Percentiles rank a stretch among this genome's conserved stretches.
Conservation (phyloP, 2,329 filamentous ascomycete species). For the Pezicula carpinea region DNA sequence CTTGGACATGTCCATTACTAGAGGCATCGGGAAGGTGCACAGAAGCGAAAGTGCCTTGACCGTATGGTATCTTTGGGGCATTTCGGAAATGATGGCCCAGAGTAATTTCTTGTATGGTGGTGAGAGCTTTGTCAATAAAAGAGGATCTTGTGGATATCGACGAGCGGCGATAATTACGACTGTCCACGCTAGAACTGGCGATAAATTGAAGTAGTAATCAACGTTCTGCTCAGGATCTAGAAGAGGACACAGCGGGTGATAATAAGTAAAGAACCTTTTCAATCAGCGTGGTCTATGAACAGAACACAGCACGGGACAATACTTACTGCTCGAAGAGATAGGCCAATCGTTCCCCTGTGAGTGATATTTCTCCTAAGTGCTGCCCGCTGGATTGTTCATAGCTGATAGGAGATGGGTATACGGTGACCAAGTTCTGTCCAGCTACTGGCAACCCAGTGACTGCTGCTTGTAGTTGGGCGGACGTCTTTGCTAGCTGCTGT, state of each 20-base stretch:
- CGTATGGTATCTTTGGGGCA: slow-evolving; percentile 15
- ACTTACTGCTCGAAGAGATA: slow-evolving; percentile 38
- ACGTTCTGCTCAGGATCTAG: slow-evolving; percentile 49
- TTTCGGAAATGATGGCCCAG: slow-evolving; percentile 15
- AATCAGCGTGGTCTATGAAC: slow-evolving; percentile 14
- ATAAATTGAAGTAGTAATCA: slow-evolving; percentile 52
- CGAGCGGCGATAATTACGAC: slow-evolving; percentile 59
- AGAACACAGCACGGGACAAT: slow-evolving; percentile 16
- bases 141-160: slow-evolving; percentile 49
- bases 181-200: slow-evolving; percentile 62
- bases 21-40: slow-evolving; percentile 27
- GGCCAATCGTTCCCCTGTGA: neutral
- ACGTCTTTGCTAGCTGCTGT: slow-evolving; percentile 43
- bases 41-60: slow-evolving; percentile 22
- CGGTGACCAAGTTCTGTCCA: slow-evolving; percentile 18
- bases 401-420: slow-evolving; percentile 34
- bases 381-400: slow-evolving; percentile 23
- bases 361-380: neutral
- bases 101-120: slow-evolving; percentile 14
- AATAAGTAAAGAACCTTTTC: slow-evolving; percentile 56
- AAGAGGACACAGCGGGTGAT: slow-evolving; percentile 61
- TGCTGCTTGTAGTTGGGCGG: neutral
- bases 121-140: slow-evolving; percentile 35
- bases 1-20: neutral
- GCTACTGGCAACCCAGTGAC: neutral